These are phyloP conservation scores for Blepharisma undulans DNA, from an alignment of 169 alveolate genomes.

Conservation along the genomic window DNA sequence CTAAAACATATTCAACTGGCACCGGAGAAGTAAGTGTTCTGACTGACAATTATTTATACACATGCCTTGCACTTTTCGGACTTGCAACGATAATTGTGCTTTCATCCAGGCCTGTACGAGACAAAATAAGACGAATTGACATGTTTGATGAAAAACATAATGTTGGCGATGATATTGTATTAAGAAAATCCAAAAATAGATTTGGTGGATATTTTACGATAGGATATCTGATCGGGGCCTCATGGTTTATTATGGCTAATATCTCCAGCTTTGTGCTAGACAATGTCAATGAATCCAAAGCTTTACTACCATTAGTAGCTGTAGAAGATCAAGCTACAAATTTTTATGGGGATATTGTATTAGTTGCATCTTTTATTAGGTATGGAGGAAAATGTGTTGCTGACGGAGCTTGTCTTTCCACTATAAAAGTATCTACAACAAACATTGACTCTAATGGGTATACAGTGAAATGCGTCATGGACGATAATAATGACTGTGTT, in stretches of 20 bases:
- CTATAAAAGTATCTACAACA: not conserved
- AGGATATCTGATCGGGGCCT: not conserved
- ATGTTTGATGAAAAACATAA: not conserved
- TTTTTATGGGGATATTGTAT: not conserved
- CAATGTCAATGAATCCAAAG: not conserved
- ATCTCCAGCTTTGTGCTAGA: not conserved
- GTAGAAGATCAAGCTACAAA: not conserved
- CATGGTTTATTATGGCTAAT: not conserved
- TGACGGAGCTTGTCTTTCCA: not conserved
- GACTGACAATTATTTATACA: not conserved
- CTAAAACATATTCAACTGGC: not conserved
- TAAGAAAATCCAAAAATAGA: not conserved
- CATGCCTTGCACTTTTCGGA: not conserved
- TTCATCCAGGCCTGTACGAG: not conserved
- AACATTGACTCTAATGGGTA: not conserved
- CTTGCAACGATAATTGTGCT: not conserved
- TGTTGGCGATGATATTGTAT: not conserved
- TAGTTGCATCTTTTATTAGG: not conserved
- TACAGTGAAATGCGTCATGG: not conserved
- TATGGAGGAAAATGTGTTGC: conserved; percentile 29
- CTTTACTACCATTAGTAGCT: conserved; percentile 9
- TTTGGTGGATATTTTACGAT: conserved; percentile 19
- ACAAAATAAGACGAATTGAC: not conserved
- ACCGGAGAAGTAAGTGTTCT: not conserved
- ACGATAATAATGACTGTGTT: not conserved